Evolutionary conservation across 1,284 basidiomycete species (phyloP).

Genomic region (Sporisorium exsertum): DNA sequence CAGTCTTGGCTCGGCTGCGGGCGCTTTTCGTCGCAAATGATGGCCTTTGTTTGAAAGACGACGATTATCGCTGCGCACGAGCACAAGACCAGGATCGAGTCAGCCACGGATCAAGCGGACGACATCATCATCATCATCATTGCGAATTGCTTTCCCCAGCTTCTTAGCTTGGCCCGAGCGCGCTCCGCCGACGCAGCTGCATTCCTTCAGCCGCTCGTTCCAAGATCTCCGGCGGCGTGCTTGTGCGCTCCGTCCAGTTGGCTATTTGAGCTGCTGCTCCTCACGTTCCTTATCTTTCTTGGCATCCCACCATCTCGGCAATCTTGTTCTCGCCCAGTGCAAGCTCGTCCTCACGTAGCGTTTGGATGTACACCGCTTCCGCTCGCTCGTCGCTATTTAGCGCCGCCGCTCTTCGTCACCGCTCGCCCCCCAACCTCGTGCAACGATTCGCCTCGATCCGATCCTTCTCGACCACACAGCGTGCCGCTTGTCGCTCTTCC

Average conservation of each 20-base stretch:
- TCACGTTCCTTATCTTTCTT: constrained; percentile 30
- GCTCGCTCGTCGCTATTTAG: constrained; percentile 31
- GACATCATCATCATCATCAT: constrained; percentile 14
- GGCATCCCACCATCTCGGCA: constrained; percentile 6
- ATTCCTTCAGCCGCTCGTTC: neutral
- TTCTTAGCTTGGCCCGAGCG: neutral
- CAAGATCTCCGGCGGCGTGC: neutral
- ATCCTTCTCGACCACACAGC: constrained; percentile 13
- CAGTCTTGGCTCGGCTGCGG: constrained; percentile 9
- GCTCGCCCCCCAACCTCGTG: constrained; percentile 13
- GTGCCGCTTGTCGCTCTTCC: constrained; percentile 6
- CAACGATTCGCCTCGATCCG: constrained; percentile 12
- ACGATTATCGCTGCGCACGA: neutral
- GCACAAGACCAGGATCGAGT: constrained; percentile 1
- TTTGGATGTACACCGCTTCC: constrained; percentile 35
- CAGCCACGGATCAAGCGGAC: constrained; percentile 4
- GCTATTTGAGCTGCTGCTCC: neutral
- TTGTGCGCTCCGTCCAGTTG: neutral
- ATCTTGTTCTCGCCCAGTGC: neutral
- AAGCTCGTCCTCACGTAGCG: constrained; percentile 1
- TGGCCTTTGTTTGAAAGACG: neutral
- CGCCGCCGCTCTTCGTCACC: constrained; percentile 36
- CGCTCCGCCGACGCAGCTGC: neutral
- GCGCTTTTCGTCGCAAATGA: neutral
- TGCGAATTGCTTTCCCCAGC: neutral